Percentiles rank a stretch among this genome's conserved stretches.
phyloP scores from a whole-genome alignment of 257 asterid species.

The Solanum gandarillasii region DNA sequence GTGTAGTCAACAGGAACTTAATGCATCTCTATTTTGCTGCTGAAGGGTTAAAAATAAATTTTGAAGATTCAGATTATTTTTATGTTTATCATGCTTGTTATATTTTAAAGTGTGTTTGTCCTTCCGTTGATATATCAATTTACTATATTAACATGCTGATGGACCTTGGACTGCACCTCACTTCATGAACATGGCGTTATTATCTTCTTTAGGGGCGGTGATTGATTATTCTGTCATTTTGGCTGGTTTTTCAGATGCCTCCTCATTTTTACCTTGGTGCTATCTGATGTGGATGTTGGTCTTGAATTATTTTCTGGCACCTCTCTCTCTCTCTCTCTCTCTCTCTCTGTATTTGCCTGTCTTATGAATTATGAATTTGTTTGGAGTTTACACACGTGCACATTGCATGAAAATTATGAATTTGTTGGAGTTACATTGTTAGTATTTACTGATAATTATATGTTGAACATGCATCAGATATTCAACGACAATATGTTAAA shows the following conservation, averaged over 20 bases:
- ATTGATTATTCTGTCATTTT: not conserved
- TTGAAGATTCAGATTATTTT: not conserved
- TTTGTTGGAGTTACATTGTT: not conserved
- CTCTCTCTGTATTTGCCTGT: not conserved
- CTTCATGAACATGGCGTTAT: not conserved
- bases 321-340: not conserved
- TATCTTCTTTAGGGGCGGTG: not conserved
- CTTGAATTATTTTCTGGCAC: not conserved
- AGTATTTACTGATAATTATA: not conserved
- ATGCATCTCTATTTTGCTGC: not conserved
- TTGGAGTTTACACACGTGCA: not conserved
- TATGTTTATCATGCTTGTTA: not conserved
- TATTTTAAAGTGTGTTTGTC: not conserved
- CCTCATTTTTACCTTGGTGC: not conserved
- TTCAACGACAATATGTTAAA: conserved; percentile 75
- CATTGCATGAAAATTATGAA: not conserved
- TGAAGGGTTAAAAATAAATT: not conserved
- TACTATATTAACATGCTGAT: not conserved
- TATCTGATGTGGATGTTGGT: not conserved
- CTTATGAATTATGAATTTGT: not conserved
- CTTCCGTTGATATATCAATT: not conserved
- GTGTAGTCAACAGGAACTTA: not conserved
- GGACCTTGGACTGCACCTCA: not conserved
- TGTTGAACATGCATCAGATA: conserved; percentile 45
- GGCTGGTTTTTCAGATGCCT: not conserved